Conservation (phyloP, 495 filamentous ascomycete species). For the Neurospora sp. region DNA sequence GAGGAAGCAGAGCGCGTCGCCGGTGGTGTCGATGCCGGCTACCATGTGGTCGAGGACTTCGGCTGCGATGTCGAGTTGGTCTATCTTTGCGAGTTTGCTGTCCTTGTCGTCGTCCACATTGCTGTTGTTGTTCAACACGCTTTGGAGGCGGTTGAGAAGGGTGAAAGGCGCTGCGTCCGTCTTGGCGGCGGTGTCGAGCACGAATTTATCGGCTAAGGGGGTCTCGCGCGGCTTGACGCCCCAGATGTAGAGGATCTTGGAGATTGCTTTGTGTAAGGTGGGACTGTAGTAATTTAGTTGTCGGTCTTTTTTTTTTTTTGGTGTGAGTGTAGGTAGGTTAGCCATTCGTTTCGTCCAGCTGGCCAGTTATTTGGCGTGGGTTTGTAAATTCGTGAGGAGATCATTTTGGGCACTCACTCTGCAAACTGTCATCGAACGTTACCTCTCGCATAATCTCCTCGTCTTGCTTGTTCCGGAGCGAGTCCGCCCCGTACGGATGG, state of each 20-base stretch:
- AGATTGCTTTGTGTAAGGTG: constrained; percentile 25
- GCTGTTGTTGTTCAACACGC: background rate
- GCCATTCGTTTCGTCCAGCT: background rate
- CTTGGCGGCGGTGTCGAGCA: constrained; percentile 26
- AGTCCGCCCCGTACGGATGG: constrained; percentile 49
- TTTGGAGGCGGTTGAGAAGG: constrained; percentile 32
- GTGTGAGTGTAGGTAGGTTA: background rate
- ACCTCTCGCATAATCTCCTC: constrained; percentile 55
- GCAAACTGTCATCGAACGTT: constrained; percentile 53
- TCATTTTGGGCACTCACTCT: constrained; percentile 33
- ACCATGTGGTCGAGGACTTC: constrained; percentile 44
- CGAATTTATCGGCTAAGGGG: constrained; percentile 33
- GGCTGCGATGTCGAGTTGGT: constrained; percentile 33
- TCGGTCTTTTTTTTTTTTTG: constrained; percentile 26
- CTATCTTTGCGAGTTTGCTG: constrained; percentile 9
- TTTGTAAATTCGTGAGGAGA: background rate
- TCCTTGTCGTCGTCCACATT: constrained; percentile 6
- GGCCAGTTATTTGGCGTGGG: background rate
- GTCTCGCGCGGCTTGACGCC: constrained; percentile 33
- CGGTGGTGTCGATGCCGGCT: constrained; percentile 59
- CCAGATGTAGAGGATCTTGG: constrained; percentile 29
- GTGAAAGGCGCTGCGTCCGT: constrained; percentile 32
- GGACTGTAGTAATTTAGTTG: constrained; percentile 33
- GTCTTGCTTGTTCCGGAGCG: constrained; percentile 38
- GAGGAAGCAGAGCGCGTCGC: constrained; percentile 53